A percentile compares a stretch with the other conserved stretches of the same genome.
These are phyloP conservation scores for Didymella exigua DNA, from an alignment of 2,329 filamentous ascomycete genomes.

Conservation along the genomic window DNA sequence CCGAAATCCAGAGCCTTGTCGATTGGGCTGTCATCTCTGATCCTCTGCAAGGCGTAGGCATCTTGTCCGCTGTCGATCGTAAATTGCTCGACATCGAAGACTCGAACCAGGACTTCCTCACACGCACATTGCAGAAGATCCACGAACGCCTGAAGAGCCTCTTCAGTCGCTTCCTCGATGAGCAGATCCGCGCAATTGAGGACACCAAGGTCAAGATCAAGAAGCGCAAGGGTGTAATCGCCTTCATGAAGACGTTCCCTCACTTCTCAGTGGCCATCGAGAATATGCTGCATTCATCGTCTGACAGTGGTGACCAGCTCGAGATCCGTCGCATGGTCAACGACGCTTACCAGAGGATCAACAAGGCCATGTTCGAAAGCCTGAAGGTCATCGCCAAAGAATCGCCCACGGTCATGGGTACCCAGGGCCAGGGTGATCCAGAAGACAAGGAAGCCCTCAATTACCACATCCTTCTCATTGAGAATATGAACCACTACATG, in stretches of 20 bases:
- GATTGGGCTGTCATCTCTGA: conserved; percentile 83
- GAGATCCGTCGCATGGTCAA: conserved; percentile 81
- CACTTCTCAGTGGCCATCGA: conserved; percentile 82
- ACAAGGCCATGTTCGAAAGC: conserved; percentile 96
- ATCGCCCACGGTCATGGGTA: conserved; percentile 61
- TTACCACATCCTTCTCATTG: conserved; percentile 94
- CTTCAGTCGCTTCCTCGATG: conserved; percentile 89
- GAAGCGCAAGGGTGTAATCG: conserved; percentile 95
- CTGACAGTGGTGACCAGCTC: conserved; percentile 60
- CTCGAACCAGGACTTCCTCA: conserved; percentile 90
- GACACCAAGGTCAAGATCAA: conserved; percentile 99
- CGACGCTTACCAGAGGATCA: conserved; percentile 83
- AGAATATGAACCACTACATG: conserved; percentile 98
- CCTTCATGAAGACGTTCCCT: conserved; percentile 93
- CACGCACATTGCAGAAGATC: conserved; percentile 77
- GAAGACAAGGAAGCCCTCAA: conserved; percentile 98
- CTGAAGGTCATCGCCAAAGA: conserved; percentile 91
- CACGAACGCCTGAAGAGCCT: conserved; percentile 74
- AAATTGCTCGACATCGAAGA: conserved; percentile 81
- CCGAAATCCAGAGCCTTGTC: conserved; percentile 77
- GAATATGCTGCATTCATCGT: conserved; percentile 69
- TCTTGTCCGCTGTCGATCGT: conserved; percentile 79
- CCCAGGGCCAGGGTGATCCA: conserved; percentile 61
- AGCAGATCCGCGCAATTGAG: conserved; percentile 93
- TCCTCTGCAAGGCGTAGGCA: conserved; percentile 87